Conservation (phyloP, 208 protist species). For the Leishmania mexicana region DNA sequence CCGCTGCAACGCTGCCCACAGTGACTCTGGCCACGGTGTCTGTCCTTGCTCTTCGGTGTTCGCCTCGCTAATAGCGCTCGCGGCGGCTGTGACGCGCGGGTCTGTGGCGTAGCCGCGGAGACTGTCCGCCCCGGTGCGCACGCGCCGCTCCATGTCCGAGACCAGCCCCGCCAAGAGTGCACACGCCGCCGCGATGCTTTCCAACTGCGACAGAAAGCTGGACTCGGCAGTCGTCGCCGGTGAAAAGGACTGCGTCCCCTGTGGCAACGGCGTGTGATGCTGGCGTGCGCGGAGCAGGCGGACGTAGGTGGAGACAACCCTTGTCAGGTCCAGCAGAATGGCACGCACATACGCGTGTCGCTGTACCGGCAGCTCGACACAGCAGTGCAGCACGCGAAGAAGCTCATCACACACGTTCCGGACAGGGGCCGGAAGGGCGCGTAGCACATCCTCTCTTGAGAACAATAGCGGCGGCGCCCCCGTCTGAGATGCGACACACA, state of each 20-base stretch:
- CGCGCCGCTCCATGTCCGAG: conserved; percentile 64
- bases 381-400: conserved; percentile 41
- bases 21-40: conserved; percentile 31
- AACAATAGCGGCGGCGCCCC: neutral
- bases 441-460: conserved; percentile 12
- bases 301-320: conserved; percentile 35
- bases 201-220: conserved; percentile 30
- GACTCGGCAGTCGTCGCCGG: neutral
- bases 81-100: conserved; percentile 38
- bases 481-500: neutral
- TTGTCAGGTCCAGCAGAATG: conserved; percentile 62
- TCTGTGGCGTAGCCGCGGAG: conserved; percentile 68
- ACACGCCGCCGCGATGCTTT: conserved; percentile 42
- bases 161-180: conserved; percentile 61
- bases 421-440: conserved; percentile 10
- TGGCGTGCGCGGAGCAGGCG: conserved; percentile 14
- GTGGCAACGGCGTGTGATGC: neutral
- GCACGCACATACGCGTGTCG: conserved; percentile 60
- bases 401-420: conserved; percentile 41
- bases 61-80: neutral
- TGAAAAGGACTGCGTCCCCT: neutral
- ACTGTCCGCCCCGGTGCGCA: conserved; percentile 65
- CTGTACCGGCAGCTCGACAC: conserved; percentile 60
- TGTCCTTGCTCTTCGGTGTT: conserved; percentile 6
- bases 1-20: conserved; percentile 25